Conservation (phyloP, 148 eudicot genomes). For the Chenopodium suecicum region DNA sequence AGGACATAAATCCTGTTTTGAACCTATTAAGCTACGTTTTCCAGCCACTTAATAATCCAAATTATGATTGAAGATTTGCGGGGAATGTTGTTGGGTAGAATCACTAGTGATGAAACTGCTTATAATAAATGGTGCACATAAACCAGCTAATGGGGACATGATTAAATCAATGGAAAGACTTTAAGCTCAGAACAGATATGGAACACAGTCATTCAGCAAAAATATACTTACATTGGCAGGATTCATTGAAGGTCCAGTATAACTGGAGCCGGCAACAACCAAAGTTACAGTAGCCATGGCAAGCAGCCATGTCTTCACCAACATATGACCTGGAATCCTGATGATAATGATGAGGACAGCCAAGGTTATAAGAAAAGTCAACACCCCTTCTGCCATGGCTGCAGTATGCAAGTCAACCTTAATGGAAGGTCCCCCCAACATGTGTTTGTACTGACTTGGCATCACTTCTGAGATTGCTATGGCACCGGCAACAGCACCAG, state of each 20-base stretch:
- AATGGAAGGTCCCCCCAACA: conserved; percentile 80
- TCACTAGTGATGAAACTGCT: neutral
- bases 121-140: neutral
- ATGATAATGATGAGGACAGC: conserved; percentile 55
- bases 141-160: neutral
- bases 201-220: neutral
- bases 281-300: conserved; percentile 66
- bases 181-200: neutral
- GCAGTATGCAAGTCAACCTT: conserved; percentile 87
- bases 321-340: conserved; percentile 55
- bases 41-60: neutral
- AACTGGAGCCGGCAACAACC: conserved; percentile 63
- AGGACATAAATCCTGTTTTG: neutral
- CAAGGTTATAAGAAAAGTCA: conserved; percentile 73
- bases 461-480: conserved; percentile 65
- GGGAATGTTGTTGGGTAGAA: neutral
- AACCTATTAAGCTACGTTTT: neutral
- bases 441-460: conserved; percentile 73
- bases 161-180: neutral
- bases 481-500: conserved; percentile 83
- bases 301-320: conserved; percentile 70
- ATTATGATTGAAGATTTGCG: neutral
- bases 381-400: conserved; percentile 78
- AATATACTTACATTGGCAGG: conserved; percentile 78
- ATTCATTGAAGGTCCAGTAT: conserved; percentile 92